Conservation (phyloP, 148 eudicot species). For the Cornus kousa region DNA sequence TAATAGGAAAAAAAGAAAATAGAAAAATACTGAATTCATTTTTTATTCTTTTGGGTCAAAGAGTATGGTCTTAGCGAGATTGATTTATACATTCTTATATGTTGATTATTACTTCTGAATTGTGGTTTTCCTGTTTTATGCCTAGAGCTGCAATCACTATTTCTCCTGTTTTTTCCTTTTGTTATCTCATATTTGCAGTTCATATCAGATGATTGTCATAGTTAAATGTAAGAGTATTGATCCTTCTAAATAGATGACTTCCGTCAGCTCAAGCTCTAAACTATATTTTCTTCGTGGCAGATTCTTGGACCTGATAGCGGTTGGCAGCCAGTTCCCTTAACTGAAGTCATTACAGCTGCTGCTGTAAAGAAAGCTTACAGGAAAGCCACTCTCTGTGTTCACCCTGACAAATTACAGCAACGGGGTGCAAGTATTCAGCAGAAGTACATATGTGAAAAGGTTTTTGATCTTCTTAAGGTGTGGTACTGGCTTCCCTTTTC, state of each 20-base stretch:
- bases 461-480: slow-evolving; percentile 97
- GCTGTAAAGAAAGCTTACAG: slow-evolving; percentile 94
- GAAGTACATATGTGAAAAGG: slow-evolving; percentile 95
- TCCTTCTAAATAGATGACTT: not conserved
- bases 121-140: not conserved
- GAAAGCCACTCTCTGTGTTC: slow-evolving; percentile 96
- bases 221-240: not conserved
- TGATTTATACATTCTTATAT: too few species aligned
- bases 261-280: not conserved
- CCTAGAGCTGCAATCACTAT: not conserved
- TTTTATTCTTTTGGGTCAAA: too few species aligned
- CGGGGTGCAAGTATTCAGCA: slow-evolving; percentile 91
- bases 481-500: slow-evolving; percentile 12
- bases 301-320: slow-evolving; percentile 97
- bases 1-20: too few species aligned
- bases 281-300: slow-evolving; percentile 33
- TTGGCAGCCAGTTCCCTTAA: slow-evolving; percentile 91
- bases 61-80: too few species aligned
- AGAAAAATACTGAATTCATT: too few species aligned
- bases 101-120: not conserved
- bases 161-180: not conserved
- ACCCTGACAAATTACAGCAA: slow-evolving; percentile 98
- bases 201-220: too few species aligned
- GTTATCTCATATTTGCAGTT: not conserved
- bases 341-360: slow-evolving; percentile 88